Evolutionary conservation across 495 filamentous ascomycete species (phyloP), one percentile per base, ranked within the genome.

Genomic region (Baudoinia panamericana): DNA sequence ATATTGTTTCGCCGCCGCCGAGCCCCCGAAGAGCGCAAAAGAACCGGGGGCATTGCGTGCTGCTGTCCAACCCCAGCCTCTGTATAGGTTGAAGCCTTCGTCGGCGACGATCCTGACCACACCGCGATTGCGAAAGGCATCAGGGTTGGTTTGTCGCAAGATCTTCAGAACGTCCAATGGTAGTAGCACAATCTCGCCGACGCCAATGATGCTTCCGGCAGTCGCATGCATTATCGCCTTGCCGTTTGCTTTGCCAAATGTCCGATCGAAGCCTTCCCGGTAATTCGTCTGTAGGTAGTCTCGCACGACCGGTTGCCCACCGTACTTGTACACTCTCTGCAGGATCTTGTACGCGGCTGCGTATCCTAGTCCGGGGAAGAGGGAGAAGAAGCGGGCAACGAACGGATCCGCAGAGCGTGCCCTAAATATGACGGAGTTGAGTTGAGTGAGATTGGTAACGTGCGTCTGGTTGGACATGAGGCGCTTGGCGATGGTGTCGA

Each of bases 181-280:
- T 17, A 99, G 72, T 3, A 99, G 70, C 45, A 99, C 70, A 49
- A 99, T 90, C 68, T 99, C 90, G 52, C 90, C 92, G 50, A 96
- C 88, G 56, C 90, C 90, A 55, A 96, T 93, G 47, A 99, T 51
- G 67, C 82, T 88, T 46, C 90, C 90, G 43, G 90, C 90, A 34
- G 84, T 92, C 16, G 90, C 93, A 61, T 90, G 82, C 82, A 96
- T 82, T 48, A 99, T 87, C 12, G 92, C 90, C 72, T 99, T 99
- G 52, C 90, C 90, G 35, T 80, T 93, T 59, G 92, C 88, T 64
- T 84, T 85, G 52, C 90, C 90, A 60, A 99, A 99, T 4, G 84
- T 71, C 41, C 68, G 64, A 56, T 96, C 86, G 58, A 99, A 99
- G 30, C 72, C 70, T 45, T 69, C 64, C 43, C 83, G 80, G 61